phyloP scores from a whole-genome alignment of 2,329 filamentous ascomycete species.

The Diplodia seriata region DNA sequence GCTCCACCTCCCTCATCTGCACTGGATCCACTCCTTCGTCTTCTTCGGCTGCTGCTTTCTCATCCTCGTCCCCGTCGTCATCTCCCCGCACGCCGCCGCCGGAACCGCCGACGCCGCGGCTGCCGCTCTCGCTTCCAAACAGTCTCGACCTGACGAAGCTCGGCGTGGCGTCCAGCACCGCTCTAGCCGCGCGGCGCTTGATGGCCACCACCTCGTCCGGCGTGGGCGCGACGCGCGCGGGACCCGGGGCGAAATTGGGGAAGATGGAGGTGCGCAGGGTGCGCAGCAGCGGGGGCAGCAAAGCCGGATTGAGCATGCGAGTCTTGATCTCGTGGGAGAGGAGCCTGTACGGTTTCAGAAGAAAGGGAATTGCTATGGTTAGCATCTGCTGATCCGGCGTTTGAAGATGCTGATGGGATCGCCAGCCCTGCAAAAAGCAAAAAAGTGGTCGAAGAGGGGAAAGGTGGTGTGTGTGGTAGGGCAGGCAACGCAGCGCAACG shows the following conservation, averaged over 20 bases:
- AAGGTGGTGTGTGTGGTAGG: constrained; percentile 9
- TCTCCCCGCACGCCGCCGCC: background rate
- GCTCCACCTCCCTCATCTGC: constrained; percentile 51
- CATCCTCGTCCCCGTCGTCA: constrained; percentile 1
- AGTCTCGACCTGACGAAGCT: constrained; percentile 47
- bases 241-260: constrained; percentile 79
- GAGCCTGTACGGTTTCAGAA: constrained; percentile 46
- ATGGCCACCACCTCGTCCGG: constrained; percentile 67
- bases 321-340: constrained; percentile 54
- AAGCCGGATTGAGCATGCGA: constrained; percentile 52
- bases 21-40: constrained; percentile 36
- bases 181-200: constrained; percentile 70
- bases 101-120: background rate
- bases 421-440: constrained; percentile 3
- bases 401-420: constrained; percentile 11
- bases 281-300: constrained; percentile 62
- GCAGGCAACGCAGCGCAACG: constrained; percentile 6
- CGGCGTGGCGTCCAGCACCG: constrained; percentile 59
- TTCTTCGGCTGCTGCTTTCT: background rate
- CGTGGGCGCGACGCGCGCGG: constrained; percentile 65
- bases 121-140: constrained; percentile 36
- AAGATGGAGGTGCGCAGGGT: constrained; percentile 80
- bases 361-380: background rate
- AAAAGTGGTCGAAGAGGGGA: background rate
- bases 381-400: constrained; percentile 7